phyloP scores from a whole-genome alignment of 2,329 filamentous ascomycete species.

The Penicillium sp. region DNA sequence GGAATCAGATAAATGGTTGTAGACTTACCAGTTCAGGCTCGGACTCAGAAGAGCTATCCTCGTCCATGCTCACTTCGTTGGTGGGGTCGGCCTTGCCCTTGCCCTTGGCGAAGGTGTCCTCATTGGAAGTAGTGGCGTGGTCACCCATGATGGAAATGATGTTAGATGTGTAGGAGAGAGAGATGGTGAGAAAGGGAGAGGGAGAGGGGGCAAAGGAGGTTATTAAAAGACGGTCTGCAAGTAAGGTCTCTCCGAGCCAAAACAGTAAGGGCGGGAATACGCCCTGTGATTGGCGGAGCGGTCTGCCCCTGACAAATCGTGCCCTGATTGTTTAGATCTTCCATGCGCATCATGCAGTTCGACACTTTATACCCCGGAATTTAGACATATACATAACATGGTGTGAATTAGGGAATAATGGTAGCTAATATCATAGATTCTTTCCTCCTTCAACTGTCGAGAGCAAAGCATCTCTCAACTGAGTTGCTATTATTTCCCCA shows the following conservation, averaged over 20 bases:
- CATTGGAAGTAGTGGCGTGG: conserved; percentile 42
- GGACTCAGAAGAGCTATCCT: conserved; percentile 68
- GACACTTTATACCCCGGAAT: neutral
- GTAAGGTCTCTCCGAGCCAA: conserved; percentile 26
- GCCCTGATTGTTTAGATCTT: conserved; percentile 12
- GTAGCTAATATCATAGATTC: no score
- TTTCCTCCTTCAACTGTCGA: conserved; percentile 29
- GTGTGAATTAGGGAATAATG: no score
- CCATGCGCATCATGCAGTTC: neutral
- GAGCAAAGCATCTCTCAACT: conserved; percentile 62
- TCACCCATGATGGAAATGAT: conserved; percentile 36
- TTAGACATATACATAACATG: neutral
- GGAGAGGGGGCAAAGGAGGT: conserved; percentile 5
- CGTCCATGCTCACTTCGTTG: conserved; percentile 69
- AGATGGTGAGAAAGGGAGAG: conserved; percentile 20
- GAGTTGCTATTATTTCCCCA: conserved; percentile 60
- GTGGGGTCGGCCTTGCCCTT: conserved; percentile 72
- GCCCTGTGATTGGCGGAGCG: conserved; percentile 20
- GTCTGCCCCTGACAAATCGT: conserved; percentile 18
- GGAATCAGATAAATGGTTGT: neutral
- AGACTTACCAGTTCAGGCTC: conserved; percentile 44
- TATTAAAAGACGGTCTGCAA: conserved; percentile 26
- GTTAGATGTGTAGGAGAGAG: conserved; percentile 20
- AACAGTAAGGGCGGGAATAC: conserved; percentile 25
- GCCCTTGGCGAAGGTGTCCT: conserved; percentile 65